A percentile compares a stretch with the other conserved stretches of the same genome.
Evolutionary conservation across 1,139 yeast species (phyloP).

Genomic region (Zygoascus hellenicus): DNA sequence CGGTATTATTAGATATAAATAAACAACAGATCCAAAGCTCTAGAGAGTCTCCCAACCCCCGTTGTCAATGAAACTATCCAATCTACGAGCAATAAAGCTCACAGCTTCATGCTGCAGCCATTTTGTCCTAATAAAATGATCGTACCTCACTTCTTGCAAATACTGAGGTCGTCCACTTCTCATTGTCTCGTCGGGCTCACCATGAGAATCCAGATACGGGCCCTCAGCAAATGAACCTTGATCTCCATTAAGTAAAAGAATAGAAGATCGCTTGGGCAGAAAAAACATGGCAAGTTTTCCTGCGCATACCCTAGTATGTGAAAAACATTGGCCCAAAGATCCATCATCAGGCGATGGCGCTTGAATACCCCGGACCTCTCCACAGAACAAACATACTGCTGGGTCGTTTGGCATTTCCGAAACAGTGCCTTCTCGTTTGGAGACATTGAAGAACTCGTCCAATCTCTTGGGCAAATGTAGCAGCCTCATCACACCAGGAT

Average conservation of each 20-base stretch:
- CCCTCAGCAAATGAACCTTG: slow-evolving; percentile 79
- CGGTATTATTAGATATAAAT: not conserved
- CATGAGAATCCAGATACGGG: slow-evolving; percentile 83
- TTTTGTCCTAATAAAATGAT: slow-evolving; percentile 56
- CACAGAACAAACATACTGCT: slow-evolving; percentile 84
- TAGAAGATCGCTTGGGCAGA: slow-evolving; percentile 68
- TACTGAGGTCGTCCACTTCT: slow-evolving; percentile 67
- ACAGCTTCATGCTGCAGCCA: slow-evolving; percentile 82
- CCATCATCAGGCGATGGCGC: slow-evolving; percentile 36
- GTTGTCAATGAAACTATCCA: slow-evolving; percentile 72
- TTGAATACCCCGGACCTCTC: slow-evolving; percentile 62
- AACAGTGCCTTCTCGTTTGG: slow-evolving; percentile 10
- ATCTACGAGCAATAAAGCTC: slow-evolving; percentile 67
- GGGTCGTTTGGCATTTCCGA: slow-evolving; percentile 53
- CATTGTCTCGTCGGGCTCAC: slow-evolving; percentile 73
- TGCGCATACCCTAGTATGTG: slow-evolving; percentile 42
- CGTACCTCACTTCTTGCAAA: slow-evolving; percentile 58
- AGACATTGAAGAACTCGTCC: slow-evolving; percentile 53
- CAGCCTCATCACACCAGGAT: slow-evolving; percentile 60
- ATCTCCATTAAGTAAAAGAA: slow-evolving; percentile 53
- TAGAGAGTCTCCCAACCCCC: slow-evolving; percentile 96
- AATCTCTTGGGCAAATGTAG: slow-evolving; percentile 59
- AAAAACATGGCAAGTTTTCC: slow-evolving; percentile 71
- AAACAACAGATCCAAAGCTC: slow-evolving; percentile 4
- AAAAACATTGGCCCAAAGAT: slow-evolving; percentile 34